These are phyloP conservation scores for Arthrocladium fulminans DNA, from an alignment of 2,329 filamentous ascomycete genomes.

Conservation along the genomic window DNA sequence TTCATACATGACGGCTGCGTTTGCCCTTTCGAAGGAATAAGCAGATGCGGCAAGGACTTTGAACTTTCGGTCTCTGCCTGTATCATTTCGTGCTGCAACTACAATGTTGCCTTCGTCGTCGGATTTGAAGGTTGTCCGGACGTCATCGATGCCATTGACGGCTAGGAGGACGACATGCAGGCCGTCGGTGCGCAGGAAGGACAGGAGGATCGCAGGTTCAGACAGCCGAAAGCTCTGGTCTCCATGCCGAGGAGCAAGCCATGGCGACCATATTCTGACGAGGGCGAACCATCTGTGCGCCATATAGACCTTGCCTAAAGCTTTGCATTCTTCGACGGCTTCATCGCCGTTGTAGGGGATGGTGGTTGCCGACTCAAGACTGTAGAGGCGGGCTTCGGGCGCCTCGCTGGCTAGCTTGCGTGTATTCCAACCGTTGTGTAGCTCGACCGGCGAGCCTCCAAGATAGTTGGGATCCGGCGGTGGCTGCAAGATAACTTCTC, in stretches of 20 bases:
- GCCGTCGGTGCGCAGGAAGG: constrained; percentile 65
- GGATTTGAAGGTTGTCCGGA: constrained; percentile 60
- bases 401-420: constrained; percentile 33
- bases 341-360: constrained; percentile 51
- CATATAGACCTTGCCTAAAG: constrained; percentile 38
- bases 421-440: constrained; percentile 29
- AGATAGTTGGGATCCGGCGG: constrained; percentile 17
- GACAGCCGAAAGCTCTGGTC: constrained; percentile 57
- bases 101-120: constrained; percentile 57
- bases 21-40: constrained; percentile 62
- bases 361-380: constrained; percentile 26
- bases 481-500: constrained; percentile 34
- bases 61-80: constrained; percentile 44
- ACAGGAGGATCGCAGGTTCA: constrained; percentile 68
- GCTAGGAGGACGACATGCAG: constrained; percentile 69
- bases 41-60: constrained; percentile 63
- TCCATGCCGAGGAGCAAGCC: constrained; percentile 78
- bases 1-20: constrained; percentile 77
- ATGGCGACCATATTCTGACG: constrained; percentile 69
- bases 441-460: constrained; percentile 27
- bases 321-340: constrained; percentile 44
- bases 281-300: constrained; percentile 69
- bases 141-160: constrained; percentile 63
- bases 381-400: constrained; percentile 34
- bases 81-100: constrained; percentile 65